Conservation (phyloP, 2,329 filamentous ascomycete species). For the Colletotrichum cereale region DNA sequence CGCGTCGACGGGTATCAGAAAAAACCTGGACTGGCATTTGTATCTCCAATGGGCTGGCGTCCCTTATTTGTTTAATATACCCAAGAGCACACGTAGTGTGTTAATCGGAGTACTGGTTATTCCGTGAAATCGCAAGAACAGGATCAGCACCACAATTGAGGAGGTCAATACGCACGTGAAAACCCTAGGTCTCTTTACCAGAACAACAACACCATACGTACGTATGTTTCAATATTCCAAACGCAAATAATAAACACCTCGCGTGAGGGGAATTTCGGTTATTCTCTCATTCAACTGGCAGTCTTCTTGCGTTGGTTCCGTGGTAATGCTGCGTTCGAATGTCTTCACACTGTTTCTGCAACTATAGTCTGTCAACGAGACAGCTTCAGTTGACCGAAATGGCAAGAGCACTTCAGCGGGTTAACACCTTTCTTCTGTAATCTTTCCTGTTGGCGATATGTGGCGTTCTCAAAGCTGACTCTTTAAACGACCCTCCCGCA, state of each 20-base stretch:
- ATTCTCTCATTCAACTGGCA: neutral
- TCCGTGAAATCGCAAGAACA: neutral
- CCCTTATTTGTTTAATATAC: neutral
- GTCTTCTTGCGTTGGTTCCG: too few species aligned
- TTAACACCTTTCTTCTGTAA: neutral
- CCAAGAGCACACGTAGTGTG: too few species aligned
- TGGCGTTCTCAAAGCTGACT: too few species aligned
- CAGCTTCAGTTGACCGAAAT: neutral
- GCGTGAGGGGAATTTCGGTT: neutral
- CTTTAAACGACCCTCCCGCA: neutral
- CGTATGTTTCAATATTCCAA: neutral
- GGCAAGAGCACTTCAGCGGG: neutral
- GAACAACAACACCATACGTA: neutral
- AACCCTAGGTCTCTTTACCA: neutral
- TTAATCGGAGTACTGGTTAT: fast-evolving
- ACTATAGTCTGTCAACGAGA: neutral
- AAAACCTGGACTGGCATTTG: too few species aligned
- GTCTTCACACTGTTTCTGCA: neutral
- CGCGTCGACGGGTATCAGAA: too few species aligned
- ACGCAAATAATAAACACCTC: neutral
- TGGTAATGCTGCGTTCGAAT: neutral
- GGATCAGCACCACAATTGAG: neutral
- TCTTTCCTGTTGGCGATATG: too few species aligned
- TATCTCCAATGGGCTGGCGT: too few species aligned
- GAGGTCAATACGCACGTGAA: neutral